phyloP scores from a whole-genome alignment of 192 early-diverging fungal genomes.

The Umbelopsis sp. region DNA sequence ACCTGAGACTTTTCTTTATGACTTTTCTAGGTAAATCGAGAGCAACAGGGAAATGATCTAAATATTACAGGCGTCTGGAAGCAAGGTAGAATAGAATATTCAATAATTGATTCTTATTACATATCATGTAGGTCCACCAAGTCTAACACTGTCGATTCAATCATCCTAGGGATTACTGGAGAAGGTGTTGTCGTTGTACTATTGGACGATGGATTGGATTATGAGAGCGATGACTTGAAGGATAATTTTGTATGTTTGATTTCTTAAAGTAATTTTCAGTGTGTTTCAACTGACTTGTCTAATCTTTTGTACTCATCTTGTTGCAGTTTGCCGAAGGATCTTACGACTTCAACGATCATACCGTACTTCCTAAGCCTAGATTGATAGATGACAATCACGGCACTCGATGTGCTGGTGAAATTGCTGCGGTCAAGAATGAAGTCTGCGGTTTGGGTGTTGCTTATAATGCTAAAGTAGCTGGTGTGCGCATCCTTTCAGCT shows the following conservation, averaged over 20 bases:
- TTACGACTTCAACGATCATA: slow-evolving; percentile 92
- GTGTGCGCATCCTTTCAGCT: slow-evolving; percentile 87
- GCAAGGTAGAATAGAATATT: slow-evolving; percentile 51
- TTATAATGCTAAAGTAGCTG: slow-evolving; percentile 82
- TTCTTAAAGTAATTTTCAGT: too few relatives aligned
- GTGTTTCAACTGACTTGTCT: too few relatives aligned
- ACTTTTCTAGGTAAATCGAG: slow-evolving; percentile 45
- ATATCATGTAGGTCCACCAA: not conserved
- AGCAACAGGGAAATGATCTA: slow-evolving; percentile 74
- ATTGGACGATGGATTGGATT: slow-evolving; percentile 96
- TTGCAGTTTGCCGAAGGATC: slow-evolving; percentile 78
- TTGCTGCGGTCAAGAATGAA: slow-evolving; percentile 89
- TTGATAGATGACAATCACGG: slow-evolving; percentile 87
- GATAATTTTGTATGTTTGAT: slow-evolving; percentile 79
- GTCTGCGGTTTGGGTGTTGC: slow-evolving; percentile 96
- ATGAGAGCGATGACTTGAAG: slow-evolving; percentile 76
- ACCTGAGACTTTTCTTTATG: not conserved
- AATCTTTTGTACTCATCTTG: not conserved
- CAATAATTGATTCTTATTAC: not conserved
- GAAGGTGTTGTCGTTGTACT: slow-evolving; percentile 85
- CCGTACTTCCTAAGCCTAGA: slow-evolving; percentile 71
- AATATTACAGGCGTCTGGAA: slow-evolving; percentile 94
- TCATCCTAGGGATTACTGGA: slow-evolving; percentile 76
- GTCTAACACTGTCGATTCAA: not conserved
- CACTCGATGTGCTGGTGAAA: slow-evolving; percentile 97